A percentile compares a stretch with the other conserved stretches of the same genome.
Conservation (phyloP, 305 asterid species). For the Euphrasia arctica region DNA sequence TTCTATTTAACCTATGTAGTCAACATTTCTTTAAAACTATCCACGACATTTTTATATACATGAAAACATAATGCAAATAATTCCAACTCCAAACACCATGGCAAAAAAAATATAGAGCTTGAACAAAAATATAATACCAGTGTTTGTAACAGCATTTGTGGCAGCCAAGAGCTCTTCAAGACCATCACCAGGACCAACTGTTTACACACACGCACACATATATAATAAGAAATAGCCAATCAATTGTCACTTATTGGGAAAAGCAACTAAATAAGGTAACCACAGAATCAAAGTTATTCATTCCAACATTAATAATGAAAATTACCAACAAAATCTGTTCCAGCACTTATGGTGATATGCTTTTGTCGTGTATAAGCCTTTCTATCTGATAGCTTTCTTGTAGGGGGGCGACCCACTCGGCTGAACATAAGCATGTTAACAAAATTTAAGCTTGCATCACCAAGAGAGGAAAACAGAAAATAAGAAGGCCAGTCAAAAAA, state of each 20-base stretch:
- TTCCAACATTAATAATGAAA: constrained; percentile 11
- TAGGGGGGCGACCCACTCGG: constrained; percentile 79
- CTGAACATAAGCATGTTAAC: constrained; percentile 42
- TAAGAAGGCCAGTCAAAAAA: constrained; percentile 13
- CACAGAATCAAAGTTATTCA: constrained; percentile 15
- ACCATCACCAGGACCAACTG: constrained; percentile 86
- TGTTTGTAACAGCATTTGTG: constrained; percentile 69
- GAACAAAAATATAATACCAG: constrained; percentile 43
- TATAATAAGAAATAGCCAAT: constrained; percentile 26
- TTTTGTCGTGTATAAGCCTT: constrained; percentile 78
- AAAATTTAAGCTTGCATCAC: constrained; percentile 4
- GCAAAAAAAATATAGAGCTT: neutral
- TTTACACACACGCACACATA: neutral
- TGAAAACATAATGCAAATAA: constrained; percentile 2
- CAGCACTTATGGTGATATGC: constrained; percentile 48
- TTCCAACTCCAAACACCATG: neutral
- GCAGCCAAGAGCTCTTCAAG: constrained; percentile 94
- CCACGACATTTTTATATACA: neutral
- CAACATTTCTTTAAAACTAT: no score
- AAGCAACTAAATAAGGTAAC: constrained; percentile 3
- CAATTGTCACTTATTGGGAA: constrained; percentile 17
- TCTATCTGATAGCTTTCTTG: constrained; percentile 86
- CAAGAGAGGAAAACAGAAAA: constrained; percentile 12
- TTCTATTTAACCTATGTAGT: neutral
- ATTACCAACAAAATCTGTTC: constrained; percentile 80